Evolutionary conservation across 441 rosid genomes (phyloP).

Genomic region (Euphorbia celastroides): DNA sequence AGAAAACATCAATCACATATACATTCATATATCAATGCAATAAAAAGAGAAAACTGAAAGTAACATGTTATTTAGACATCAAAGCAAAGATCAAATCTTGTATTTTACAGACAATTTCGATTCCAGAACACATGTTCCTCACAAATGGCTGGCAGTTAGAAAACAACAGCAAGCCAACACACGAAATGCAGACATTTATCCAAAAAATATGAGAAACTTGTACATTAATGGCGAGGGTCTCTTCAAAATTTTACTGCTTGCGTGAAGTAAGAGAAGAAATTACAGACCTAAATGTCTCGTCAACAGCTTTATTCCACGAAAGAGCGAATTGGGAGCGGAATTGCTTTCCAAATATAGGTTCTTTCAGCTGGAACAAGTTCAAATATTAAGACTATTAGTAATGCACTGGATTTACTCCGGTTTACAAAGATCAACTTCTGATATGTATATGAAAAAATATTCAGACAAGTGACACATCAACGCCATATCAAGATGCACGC

Average conservation of each 20-base stretch:
- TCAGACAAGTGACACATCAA: background rate
- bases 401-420: constrained; percentile 1
- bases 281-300: constrained; percentile 60
- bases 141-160: constrained; percentile 5
- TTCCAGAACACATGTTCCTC: constrained; percentile 12
- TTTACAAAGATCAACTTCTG: background rate
- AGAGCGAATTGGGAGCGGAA: constrained; percentile 48
- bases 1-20: no score
- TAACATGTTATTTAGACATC: constrained; percentile 6
- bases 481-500: background rate
- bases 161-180: background rate
- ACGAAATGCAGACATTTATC: constrained; percentile 9
- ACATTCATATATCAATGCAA: no score
- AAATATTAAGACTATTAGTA: constrained; percentile 16
- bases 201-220: constrained; percentile 9
- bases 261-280: constrained; percentile 62
- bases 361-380: constrained; percentile 42
- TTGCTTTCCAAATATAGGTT: constrained; percentile 52
- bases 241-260: constrained; percentile 38
- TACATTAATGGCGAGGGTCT: constrained; percentile 6
- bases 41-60: constrained; percentile 3
- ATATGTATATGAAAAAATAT: background rate
- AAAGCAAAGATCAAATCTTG: constrained; percentile 8
- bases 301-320: constrained; percentile 84
- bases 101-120: background rate